phyloP scores from a whole-genome alignment of 257 asterid genomes.

The Linaria vulgaris region DNA sequence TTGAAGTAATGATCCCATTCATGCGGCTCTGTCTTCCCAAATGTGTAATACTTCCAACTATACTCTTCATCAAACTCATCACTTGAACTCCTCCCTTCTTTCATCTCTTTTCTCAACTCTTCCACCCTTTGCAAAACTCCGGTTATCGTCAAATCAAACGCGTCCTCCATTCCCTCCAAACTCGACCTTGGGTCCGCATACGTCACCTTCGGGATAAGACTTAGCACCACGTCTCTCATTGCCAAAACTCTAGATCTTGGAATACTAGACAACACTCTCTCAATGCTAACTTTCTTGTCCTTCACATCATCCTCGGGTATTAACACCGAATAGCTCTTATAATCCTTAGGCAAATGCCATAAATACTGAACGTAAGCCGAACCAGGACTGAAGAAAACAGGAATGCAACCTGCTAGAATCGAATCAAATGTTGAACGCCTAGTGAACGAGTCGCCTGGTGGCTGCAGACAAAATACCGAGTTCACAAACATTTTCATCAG shows the following conservation, averaged over 20 bases:
- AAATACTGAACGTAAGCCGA: slow-evolving; percentile 81
- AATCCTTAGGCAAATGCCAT: slow-evolving; percentile 73
- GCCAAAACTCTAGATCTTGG: slow-evolving; percentile 40
- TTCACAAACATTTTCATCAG: slow-evolving; percentile 62
- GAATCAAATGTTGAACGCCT: slow-evolving; percentile 80
- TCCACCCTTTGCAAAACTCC: slow-evolving; percentile 57
- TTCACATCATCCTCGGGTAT: slow-evolving; percentile 67
- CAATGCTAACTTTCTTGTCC: slow-evolving; percentile 50
- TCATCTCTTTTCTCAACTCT: slow-evolving; percentile 41
- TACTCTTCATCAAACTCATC: slow-evolving; percentile 50
- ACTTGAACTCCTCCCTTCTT: slow-evolving; percentile 40
- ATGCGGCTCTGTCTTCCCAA: slow-evolving; percentile 56
- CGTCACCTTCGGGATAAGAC: slow-evolving; percentile 65
- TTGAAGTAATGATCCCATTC: slow-evolving; percentile 74
- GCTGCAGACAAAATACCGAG: slow-evolving; percentile 78
- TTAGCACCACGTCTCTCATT: slow-evolving; percentile 78
- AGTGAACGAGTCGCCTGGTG: slow-evolving; percentile 81
- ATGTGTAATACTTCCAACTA: slow-evolving; percentile 79
- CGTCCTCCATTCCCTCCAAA: slow-evolving; percentile 53
- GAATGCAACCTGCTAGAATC: slow-evolving; percentile 82
- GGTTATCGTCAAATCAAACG: slow-evolving; percentile 63
- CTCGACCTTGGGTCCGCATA: slow-evolving; percentile 63
- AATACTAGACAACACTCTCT: slow-evolving; percentile 43
- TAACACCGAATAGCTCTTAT: slow-evolving; percentile 55
- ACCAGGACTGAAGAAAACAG: slow-evolving; percentile 74